Evolutionary conservation across 106 monocot genomes (phyloP), one percentile per base, ranked within the genome.

Genomic region (Dactylorhiza incarnata): DNA sequence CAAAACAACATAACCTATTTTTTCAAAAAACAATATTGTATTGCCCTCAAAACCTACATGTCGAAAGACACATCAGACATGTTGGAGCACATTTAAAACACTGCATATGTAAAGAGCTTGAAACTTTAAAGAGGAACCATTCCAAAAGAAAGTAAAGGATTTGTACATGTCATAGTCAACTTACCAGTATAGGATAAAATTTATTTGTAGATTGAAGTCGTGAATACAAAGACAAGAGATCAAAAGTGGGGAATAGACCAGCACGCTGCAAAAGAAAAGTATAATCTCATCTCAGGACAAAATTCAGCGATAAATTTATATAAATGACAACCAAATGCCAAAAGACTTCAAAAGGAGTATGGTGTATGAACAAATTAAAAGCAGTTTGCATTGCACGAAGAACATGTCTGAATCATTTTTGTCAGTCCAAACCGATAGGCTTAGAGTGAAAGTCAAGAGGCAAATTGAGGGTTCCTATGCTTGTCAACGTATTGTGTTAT

Each of bases 171-270:
- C 13, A 10, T n/a, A 78, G 50, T 56, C 23, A 46, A 52, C 81
- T 25, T 82, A 95, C 95, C 95, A 95, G 77, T 84, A 92, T 75
- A 58, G 81, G 82, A 51, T 88, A 83, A 49, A 95, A 92, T 69
- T 76, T 75, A 70, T 80, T 87, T 77, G 85, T 88, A 75, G 90
- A 79, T 71, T 90, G 90, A 68, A 87, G 68, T 55, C 85, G 77
- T 75, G 95, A 92, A 80, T 92, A 95, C 10, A 95, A 58, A 45
- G 85, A 84, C 72, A 95, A 81, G 51, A 95, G 56, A 82, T 95
- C 95, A 82, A 90, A 95, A 48, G 95, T 90, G 29, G 95, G 95
- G 81, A 95, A 92, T 54, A 95, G 77, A 70, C 95, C 95, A 83
- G 95, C 95, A 78, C 76, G 88, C 95, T 95, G 82, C 82, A 94